Conservation (phyloP, 306 rosid genomes). For the Lathyrus sativus region DNA sequence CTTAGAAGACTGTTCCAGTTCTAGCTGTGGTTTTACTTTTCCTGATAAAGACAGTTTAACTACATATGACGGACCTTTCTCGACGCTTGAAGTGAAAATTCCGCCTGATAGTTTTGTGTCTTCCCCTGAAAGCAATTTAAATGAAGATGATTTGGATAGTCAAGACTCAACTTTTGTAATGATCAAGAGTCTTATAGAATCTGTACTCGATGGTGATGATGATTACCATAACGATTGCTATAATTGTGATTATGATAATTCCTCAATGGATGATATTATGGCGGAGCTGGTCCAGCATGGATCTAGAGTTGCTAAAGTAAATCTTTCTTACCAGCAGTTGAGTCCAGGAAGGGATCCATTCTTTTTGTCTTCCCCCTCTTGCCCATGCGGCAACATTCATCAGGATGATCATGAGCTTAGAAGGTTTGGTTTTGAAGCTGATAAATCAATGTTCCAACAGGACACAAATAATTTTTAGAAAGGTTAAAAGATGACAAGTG, state of each 20-base stretch:
- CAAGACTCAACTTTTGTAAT: conserved; percentile 40
- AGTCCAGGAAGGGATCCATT: conserved; percentile 29
- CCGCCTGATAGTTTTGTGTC: conserved; percentile 34
- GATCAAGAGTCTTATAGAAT: conserved; percentile 44
- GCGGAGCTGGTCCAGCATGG: conserved; percentile 18
- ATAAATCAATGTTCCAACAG: conserved; percentile 35
- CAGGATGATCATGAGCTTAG: conserved; percentile 31
- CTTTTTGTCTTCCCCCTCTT: conserved; percentile 25
- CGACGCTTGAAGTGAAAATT: conserved; percentile 33
- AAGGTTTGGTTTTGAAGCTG: conserved; percentile 30
- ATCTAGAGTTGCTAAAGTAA: conserved; percentile 15
- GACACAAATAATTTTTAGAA: background rate
- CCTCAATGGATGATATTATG: conserved; percentile 23
- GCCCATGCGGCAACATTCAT: conserved; percentile 22
- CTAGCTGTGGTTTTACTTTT: conserved; percentile 40
- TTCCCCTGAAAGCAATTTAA: conserved; percentile 34
- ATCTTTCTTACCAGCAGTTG: conserved; percentile 26
- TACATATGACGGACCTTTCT: conserved; percentile 48
- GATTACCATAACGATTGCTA: background rate
- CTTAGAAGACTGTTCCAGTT: conserved; percentile 33
- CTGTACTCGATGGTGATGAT: conserved; percentile 40
- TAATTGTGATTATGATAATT: background rate
- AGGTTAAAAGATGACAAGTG: no score
- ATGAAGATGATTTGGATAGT: conserved; percentile 28
- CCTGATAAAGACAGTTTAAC: conserved; percentile 68